phyloP scores from a whole-genome alignment of 1,284 basidiomycete species.

The Trichosporon ovoides region DNA sequence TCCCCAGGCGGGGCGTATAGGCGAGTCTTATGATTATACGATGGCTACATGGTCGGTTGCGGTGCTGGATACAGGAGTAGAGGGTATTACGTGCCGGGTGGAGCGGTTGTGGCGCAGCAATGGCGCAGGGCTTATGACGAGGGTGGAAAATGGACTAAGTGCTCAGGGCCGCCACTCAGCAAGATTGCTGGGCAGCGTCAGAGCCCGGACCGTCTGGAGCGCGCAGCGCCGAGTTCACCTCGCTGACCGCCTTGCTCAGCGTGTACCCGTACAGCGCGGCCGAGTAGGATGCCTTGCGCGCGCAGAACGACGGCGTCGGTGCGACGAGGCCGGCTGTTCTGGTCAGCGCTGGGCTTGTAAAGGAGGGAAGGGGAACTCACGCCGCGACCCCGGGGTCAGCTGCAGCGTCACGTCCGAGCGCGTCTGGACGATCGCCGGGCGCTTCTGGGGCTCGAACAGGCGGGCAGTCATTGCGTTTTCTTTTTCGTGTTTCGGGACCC shows the following conservation, averaged over 20 bases:
- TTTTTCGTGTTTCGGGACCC: no score
- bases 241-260: not conserved
- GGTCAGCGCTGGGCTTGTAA: not conserved
- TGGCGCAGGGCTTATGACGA: no score
- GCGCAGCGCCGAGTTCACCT: not conserved
- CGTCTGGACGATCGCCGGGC: not conserved
- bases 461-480: not conserved
- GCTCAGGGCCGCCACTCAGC: no score
- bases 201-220: no score
- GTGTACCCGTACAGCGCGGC: conserved; percentile 1
- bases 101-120: no score
- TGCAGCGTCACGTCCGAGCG: not conserved
- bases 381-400: not conserved
- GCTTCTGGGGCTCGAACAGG: not conserved
- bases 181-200: no score
- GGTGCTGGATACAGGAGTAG: no score
- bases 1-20: no score
- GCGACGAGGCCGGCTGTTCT: not conserved
- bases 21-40: no score
- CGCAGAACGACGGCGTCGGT: not conserved
- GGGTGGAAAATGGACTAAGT: no score
- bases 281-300: not conserved
- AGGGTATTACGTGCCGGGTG: no score
- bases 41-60: no score
- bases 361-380: not conserved